phyloP scores from a whole-genome alignment of 768 basidiomycete species.

The Boletellus emodensis region DNA sequence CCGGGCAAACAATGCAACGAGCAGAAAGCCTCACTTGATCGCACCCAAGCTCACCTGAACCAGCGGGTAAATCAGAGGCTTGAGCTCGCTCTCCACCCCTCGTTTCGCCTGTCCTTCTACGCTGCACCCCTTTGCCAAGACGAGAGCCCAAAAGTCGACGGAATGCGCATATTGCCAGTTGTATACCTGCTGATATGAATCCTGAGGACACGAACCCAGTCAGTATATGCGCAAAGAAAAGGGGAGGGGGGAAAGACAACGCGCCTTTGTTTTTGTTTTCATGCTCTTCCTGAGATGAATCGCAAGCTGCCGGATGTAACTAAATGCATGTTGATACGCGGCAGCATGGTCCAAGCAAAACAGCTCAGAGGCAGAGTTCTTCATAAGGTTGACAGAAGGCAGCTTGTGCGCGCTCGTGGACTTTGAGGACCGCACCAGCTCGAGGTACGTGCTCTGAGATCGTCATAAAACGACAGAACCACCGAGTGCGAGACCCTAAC shows the following conservation, averaged over 20 bases:
- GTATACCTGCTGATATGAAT: slow-evolving; percentile 91
- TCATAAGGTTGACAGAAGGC: slow-evolving; percentile 93
- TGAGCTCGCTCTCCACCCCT: slow-evolving; percentile 69
- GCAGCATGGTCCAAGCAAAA: slow-evolving; percentile 72
- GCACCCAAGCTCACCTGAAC: slow-evolving; percentile 93
- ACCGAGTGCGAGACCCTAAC: slow-evolving; percentile 33
- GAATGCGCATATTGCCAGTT: slow-evolving; percentile 99
- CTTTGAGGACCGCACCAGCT: slow-evolving; percentile 79
- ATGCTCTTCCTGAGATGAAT: slow-evolving; percentile 89
- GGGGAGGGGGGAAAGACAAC: slow-evolving; percentile 10
- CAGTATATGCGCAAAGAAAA: slow-evolving; percentile 6
- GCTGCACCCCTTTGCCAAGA: slow-evolving; percentile 79
- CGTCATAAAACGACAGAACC: not conserved
- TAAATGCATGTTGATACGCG: slow-evolving; percentile 93
- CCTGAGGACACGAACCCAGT: slow-evolving; percentile 40
- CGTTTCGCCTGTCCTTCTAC: slow-evolving; percentile 48
- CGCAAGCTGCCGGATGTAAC: slow-evolving; percentile 92
- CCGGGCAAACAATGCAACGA: not conserved
- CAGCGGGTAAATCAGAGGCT: slow-evolving; percentile 89
- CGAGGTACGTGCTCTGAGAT: slow-evolving; percentile 77
- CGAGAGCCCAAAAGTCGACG: slow-evolving; percentile 93
- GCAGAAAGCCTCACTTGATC: slow-evolving; percentile 61
- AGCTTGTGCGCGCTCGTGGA: slow-evolving; percentile 83
- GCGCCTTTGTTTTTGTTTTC: slow-evolving; percentile 80
- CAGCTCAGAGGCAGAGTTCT: slow-evolving; percentile 92